Evolutionary conservation across 345 rosid genomes (phyloP), one percentile per base, ranked within the genome.

Genomic region (Balakata baccata): DNA sequence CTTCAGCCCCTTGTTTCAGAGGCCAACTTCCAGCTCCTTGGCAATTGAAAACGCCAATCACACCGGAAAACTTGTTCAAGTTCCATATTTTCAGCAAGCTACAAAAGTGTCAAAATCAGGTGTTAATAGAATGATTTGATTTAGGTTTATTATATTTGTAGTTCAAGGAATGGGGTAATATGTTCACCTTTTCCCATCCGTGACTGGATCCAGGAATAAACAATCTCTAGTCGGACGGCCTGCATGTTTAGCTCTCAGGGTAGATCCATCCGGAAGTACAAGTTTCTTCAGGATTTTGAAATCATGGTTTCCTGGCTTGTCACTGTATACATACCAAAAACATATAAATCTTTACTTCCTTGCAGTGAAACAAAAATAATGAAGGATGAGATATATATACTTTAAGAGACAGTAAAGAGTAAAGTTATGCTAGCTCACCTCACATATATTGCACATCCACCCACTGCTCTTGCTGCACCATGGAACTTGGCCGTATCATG

Each of bases 191-290:
- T 79, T 79, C 4, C 89, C 88, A 81, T 90, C 91, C 85, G 82
- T 85, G 77, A 87, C 84, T 47, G 89, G 89, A 69, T 88, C 92
- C 68, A 68, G 69, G 46, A 87, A 90, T 52, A 90, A 74, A 81
- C 89, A 88, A 81, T 88, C 92, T 54, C 86, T 79, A 7, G 91
- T 90, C 11, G 92, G 95, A 60, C 91, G 85, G 37, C 95, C 95
- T 6, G 86, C 85, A 65, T 81, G 74, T 83, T 74, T 86, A 53
- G 89, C 92, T 83, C 92, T 88, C 47, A 90, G 71, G 61, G 88
- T 74, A 18, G 91, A 87, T 22, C 92, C 92, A 70, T 88, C 89
- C 23, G 84, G 85, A 74, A 88, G 71, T 12, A 88, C 95, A 69
- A 90, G 81, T 81, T 80, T 87, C 69, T 78, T 90, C 12, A 90